Percentiles rank a stretch among this genome's conserved stretches.
Evolutionary conservation across 805 yeast genomes (phyloP).

Genomic region (Tetrapisispora taiwanensis): DNA sequence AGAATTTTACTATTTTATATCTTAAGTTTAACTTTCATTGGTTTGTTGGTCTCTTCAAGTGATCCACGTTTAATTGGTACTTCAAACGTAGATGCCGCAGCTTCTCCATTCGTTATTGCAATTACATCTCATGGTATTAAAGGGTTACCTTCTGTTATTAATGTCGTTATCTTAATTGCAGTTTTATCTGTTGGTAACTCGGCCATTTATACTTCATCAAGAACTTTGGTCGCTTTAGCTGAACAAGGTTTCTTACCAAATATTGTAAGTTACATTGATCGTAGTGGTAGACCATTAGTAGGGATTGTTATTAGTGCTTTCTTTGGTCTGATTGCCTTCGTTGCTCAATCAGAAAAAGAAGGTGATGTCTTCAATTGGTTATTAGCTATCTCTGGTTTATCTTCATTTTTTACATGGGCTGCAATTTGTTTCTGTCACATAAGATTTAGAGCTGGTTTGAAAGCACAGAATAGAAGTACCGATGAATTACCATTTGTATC

Average conservation of each 20-base stretch:
- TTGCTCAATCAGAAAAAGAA: slow-evolving; percentile 44
- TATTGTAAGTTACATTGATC: slow-evolving; percentile 49
- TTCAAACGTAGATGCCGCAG: slow-evolving; percentile 46
- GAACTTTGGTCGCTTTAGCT: slow-evolving; percentile 54
- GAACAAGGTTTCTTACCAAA: slow-evolving; percentile 56
- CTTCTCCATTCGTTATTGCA: slow-evolving; percentile 75
- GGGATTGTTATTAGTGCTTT: slow-evolving; percentile 42
- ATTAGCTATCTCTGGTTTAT: slow-evolving; percentile 52
- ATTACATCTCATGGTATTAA: slow-evolving; percentile 51
- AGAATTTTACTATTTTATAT: slow-evolving; percentile 41
- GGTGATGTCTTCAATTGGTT: slow-evolving; percentile 55
- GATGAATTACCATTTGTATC: slow-evolving; percentile 61
- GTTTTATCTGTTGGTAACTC: slow-evolving; percentile 66
- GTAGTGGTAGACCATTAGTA: slow-evolving; percentile 56
- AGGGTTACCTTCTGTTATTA: slow-evolving; percentile 56
- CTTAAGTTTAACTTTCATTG: slow-evolving; percentile 35
- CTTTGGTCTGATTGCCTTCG: slow-evolving; percentile 50
- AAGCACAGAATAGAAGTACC: slow-evolving; percentile 54
- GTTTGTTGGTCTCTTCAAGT: slow-evolving; percentile 38
- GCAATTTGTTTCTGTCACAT: slow-evolving; percentile 50
- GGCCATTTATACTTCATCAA: slow-evolving; percentile 58
- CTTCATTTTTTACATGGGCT: slow-evolving; percentile 55
- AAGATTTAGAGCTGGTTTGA: slow-evolving; percentile 55
- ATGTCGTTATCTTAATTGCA: slow-evolving; percentile 57
- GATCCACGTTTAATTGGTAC: slow-evolving; percentile 38